Base-by-base conservation (phyloP, 495 filamentous ascomycete species). In the Penicillium subrubescens region DNA sequence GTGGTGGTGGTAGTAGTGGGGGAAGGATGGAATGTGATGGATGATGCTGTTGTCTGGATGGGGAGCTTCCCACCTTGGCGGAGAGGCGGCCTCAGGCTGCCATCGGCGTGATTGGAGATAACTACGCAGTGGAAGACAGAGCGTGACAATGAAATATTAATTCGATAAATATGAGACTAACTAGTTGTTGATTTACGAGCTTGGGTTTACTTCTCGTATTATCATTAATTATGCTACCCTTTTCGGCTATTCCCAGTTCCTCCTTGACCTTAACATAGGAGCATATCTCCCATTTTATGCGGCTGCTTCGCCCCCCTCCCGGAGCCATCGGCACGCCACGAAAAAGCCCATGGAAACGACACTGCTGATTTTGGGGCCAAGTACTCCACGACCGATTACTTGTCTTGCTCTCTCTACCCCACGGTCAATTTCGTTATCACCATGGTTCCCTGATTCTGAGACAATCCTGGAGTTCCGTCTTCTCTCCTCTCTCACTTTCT, bases 271-370 rank as follows among this genome's bases (percentile, higher is more conserved):
- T 6, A 11, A 8, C 2, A 11, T 52, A 44, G 44, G 48, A 52
- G 48, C 48, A 52, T 31, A 29, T 31, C 48, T 29, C 48, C 44
- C 44, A 25, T 6, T 44, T 27, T 27, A 27, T 27, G n/a, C 44
- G 33, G 12, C 25, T 14, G 27, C 25, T 50, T 62, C 19, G 52
- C 52, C 60, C 53, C 58, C 56, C 37, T 41, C 37, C 11, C 65
- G 65, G 65, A 67, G 65, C 35, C 29, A 15, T 57, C 65, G 65
- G 65, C 50, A 54, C 23, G 34, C 44, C 21, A 50, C 25, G 41
- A 60, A 51, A n/a, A 21, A 25, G 53, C 62, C 61, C 64, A 61
- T 67, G 54, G 55, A 19, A 63, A 51, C 21, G 59, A 27, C 55
- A 14, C 12, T 19, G 55, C 54, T 31, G 52, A 54, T 54, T 31